Evolutionary conservation across 2,329 filamentous ascomycete species (phyloP), one percentile per base, ranked within the genome.

Genomic region (Colletotrichum gloeosporioides): DNA sequence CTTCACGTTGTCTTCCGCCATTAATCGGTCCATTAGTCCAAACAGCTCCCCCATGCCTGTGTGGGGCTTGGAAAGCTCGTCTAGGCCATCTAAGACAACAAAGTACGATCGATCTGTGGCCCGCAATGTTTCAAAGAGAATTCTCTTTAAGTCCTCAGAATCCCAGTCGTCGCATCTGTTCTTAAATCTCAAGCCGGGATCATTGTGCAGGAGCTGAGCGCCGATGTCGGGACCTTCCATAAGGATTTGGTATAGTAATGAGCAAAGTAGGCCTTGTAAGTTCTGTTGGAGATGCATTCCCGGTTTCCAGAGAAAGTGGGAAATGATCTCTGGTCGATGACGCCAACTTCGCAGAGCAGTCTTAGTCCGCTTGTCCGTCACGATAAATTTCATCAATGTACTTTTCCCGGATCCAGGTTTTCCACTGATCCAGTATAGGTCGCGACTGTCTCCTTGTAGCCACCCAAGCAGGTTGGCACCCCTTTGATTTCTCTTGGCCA

Each of bases 401-500:
- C 78, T 81, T 55, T 85, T 85, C 3, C 84, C 83, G 1, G 82
- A 80, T 0, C 81, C 84, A 0, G 81, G 79, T 61, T 84, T 84
- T 2, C 83, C 83, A 12, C 77, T 79, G 44, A 85, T 80, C 79
- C 82, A 85, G 71, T 82, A 85, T 0, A 67, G 31, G 2, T 6
- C n/a, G 0, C 1, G 27, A 2, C 5, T 9, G 27, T 27, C 27
- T 9, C 29, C 27, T 22, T 32, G 39, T 2, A 67, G 4, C 64
- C 64, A 67, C 3, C 22, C 64, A 3, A 32, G 27, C 6, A 67
- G 18, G 10, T 31, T 32, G 6, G 18, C 64, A 22, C 3, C 15
- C 27, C 2, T n/a, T 18, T 49, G 25, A 10, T 22, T 16, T 10
- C 9, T 16, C 7, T 44, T 16, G 22, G 18, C 39, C 13, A 10